Percentiles rank a stretch among this genome's conserved stretches.
These are phyloP conservation scores for Schrenkiella parvula DNA, from an alignment of 345 rosid species.

Conservation along the genomic window DNA sequence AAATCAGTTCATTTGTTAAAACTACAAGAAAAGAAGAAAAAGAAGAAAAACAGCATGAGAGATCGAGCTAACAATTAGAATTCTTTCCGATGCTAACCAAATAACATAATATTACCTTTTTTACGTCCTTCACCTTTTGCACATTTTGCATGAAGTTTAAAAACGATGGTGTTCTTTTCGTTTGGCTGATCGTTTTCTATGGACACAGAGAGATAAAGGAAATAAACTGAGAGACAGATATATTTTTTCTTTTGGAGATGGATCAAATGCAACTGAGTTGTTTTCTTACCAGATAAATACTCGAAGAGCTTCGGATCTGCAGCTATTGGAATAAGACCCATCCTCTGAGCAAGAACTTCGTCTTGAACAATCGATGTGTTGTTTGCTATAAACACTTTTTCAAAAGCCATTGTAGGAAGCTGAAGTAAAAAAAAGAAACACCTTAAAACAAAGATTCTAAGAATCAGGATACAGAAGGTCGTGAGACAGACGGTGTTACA, in stretches of 20 bases:
- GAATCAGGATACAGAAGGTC: neutral
- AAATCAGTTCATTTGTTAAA: slow-evolving; percentile 57
- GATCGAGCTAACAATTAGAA: neutral
- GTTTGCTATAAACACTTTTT: slow-evolving; percentile 81
- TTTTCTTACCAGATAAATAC: slow-evolving; percentile 61
- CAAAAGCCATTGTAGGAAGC: slow-evolving; percentile 97
- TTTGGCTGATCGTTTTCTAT: slow-evolving; percentile 72
- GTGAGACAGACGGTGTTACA: neutral
- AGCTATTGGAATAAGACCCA: slow-evolving; percentile 87
- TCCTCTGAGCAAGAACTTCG: slow-evolving; percentile 90
- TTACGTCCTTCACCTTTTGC: slow-evolving; percentile 28
- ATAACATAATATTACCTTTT: slow-evolving; percentile 34
- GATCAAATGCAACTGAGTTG: neutral
- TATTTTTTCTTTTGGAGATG: neutral
- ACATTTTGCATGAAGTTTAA: slow-evolving; percentile 79
- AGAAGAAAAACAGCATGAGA: neutral
- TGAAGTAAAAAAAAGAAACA: slow-evolving; percentile 23
- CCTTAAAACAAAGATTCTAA: neutral
- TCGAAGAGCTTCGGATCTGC: slow-evolving; percentile 87
- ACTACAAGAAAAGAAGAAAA: slow-evolving; percentile 39
- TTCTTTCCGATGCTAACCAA: neutral
- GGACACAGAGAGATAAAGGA: neutral
- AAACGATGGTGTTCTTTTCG: slow-evolving; percentile 92
- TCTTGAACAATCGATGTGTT: slow-evolving; percentile 86
- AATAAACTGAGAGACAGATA: neutral